phyloP scores from a whole-genome alignment of 345 rosid genomes.

The Cardamine occulta region DNA sequence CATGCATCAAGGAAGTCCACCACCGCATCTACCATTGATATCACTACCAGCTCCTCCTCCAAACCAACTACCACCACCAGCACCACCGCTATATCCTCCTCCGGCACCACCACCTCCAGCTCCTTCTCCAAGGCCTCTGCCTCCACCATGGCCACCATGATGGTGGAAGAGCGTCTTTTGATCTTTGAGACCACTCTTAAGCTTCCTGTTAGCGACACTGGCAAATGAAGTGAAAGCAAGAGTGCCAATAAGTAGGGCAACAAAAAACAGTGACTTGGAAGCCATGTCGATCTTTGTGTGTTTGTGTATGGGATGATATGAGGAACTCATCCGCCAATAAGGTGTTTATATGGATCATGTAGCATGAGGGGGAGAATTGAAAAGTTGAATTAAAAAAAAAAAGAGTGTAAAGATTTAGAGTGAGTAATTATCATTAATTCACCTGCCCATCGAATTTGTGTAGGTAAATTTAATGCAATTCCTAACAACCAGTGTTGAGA shows the following conservation, averaged over 20 bases:
- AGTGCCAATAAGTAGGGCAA: conserved; percentile 43
- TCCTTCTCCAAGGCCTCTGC: conserved; percentile 47
- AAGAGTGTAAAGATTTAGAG: conserved; percentile 9
- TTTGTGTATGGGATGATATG: conserved; percentile 37
- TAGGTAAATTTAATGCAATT: conserved; percentile 42
- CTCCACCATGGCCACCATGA: conserved; percentile 40
- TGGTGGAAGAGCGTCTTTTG: conserved; percentile 39
- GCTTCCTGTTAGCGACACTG: conserved; percentile 42
- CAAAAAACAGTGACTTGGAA: conserved; percentile 44
- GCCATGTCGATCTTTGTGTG: conserved; percentile 36
- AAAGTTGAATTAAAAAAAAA: background rate
- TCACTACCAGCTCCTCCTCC: conserved; percentile 51
- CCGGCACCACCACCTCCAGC: conserved; percentile 41
- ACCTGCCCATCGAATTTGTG: conserved; percentile 43
- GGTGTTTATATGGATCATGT: conserved; percentile 39
- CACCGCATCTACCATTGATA: conserved; percentile 43
- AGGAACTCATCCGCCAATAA: conserved; percentile 19
- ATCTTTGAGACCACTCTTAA: conserved; percentile 40
- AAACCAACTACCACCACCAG: conserved; percentile 24
- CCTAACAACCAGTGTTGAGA: conserved; percentile 40
- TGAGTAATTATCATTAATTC: conserved; percentile 36
- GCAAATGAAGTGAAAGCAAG: conserved; percentile 44
- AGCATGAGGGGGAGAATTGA: conserved; percentile 11
- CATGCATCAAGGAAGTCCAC: conserved; percentile 30
- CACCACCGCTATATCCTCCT: no score